phyloP scores from a whole-genome alignment of 2,329 filamentous ascomycete species.

The Penicillium corylophilum region DNA sequence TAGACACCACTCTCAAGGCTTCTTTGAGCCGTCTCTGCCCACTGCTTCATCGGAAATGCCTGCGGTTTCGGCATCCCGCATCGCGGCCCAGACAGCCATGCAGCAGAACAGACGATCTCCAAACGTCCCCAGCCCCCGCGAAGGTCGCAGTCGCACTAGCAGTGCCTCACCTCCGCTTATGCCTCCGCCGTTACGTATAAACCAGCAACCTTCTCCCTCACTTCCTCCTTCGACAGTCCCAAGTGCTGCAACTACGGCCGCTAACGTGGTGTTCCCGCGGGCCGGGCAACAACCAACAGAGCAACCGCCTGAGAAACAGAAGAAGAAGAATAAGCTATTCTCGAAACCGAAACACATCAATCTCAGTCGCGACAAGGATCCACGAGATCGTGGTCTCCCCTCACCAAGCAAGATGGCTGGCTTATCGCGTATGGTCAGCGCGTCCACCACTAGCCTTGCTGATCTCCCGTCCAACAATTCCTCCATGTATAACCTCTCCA shows the following conservation, averaged over 20 bases:
- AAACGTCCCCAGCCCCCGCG: conserved; percentile 46
- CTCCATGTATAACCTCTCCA: conserved; percentile 61
- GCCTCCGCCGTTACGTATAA: conserved; percentile 26
- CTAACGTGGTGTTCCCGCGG: conserved; percentile 61
- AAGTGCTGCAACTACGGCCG: conserved; percentile 61
- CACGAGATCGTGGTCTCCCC: conserved; percentile 54
- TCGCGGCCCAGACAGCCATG: conserved; percentile 67
- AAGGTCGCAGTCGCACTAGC: conserved; percentile 31
- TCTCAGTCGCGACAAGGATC: conserved; percentile 60
- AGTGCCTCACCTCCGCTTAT: conserved; percentile 38
- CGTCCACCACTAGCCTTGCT: conserved; percentile 59
- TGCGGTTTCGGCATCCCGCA: conserved; percentile 59
- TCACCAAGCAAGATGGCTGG: conserved; percentile 60
- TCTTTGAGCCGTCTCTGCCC: conserved; percentile 65
- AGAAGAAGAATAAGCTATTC: conserved; percentile 66
- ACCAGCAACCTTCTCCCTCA: conserved; percentile 20
- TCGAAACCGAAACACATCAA: conserved; percentile 66
- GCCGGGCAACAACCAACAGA: conserved; percentile 39
- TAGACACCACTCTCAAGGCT: conserved; percentile 62
- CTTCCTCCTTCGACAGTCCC: conserved; percentile 9
- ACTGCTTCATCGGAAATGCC: conserved; percentile 50
- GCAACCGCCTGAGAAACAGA: conserved; percentile 49
- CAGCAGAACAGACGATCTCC: conserved; percentile 59
- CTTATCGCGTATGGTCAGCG: conserved; percentile 57
- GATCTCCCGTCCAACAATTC: conserved; percentile 55